These are phyloP conservation scores for Selenicereus undatus DNA, from an alignment of 148 eudicot genomes.

Conservation along the genomic window DNA sequence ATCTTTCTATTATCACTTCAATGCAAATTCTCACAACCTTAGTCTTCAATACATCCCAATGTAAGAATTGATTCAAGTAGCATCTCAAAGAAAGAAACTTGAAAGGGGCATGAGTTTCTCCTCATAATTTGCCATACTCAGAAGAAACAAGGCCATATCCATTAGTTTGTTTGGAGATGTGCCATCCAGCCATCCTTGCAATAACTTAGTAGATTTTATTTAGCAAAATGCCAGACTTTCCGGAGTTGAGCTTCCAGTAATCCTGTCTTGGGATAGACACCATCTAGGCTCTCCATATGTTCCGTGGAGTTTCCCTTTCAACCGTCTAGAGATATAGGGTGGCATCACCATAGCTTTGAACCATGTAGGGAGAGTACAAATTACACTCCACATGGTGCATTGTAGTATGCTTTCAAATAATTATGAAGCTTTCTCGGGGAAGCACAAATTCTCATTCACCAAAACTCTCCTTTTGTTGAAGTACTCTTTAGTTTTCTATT, in stretches of 20 bases:
- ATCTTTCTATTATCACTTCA: neutral
- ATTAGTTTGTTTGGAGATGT: neutral
- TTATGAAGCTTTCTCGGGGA: no score
- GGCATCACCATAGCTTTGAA: neutral
- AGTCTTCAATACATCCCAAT: neutral
- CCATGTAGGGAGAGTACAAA: no score
- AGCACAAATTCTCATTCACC: neutral
- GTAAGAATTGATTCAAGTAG: neutral
- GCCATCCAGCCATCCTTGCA: neutral
- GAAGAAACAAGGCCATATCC: neutral
- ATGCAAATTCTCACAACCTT: neutral
- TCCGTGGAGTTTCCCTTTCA: neutral
- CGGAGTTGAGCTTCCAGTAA: neutral
- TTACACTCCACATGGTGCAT: neutral
- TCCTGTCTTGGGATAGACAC: neutral
- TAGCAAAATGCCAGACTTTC: neutral
- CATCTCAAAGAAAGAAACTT: neutral
- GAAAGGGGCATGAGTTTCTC: neutral
- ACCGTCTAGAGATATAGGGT: neutral
- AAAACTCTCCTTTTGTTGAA: neutral
- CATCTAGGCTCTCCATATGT: neutral
- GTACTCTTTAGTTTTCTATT: no score
- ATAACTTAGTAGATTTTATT: neutral
- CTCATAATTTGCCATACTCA: neutral
- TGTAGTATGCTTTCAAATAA: neutral